phyloP scores from a whole-genome alignment of 306 rosid species.

The Trifolium repens region DNA sequence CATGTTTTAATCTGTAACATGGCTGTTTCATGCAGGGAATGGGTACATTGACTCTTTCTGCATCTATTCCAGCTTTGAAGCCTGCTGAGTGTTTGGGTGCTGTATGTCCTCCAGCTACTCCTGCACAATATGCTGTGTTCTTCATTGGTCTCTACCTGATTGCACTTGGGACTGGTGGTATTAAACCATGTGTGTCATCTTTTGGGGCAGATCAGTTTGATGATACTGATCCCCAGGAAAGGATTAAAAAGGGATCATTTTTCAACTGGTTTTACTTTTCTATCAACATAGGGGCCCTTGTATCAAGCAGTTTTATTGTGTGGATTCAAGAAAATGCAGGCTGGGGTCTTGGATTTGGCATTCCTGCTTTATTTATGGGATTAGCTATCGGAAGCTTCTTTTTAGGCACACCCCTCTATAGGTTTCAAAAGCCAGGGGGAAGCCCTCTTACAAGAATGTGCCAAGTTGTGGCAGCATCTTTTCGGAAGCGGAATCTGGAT shows the following conservation, averaged over 20 bases:
- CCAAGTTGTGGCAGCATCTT: constrained; percentile 91
- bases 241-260: constrained; percentile 90
- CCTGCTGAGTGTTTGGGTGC: constrained; percentile 75
- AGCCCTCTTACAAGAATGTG: constrained; percentile 94
- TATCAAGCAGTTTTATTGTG: constrained; percentile 82
- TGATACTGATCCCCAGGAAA: constrained; percentile 84
- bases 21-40: constrained; percentile 74
- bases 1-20: constrained; percentile 34
- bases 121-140: constrained; percentile 84
- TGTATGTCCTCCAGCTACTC: constrained; percentile 78
- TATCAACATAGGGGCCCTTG: constrained; percentile 84
- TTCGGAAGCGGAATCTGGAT: constrained; percentile 62
- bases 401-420: constrained; percentile 80
- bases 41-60: constrained; percentile 94
- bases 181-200: constrained; percentile 94
- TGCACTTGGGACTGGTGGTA: constrained; percentile 97
- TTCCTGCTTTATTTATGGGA: constrained; percentile 89
- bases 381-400: constrained; percentile 85
- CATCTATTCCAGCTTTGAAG: constrained; percentile 72
- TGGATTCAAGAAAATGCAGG: constrained; percentile 96
- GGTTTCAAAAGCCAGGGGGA: constrained; percentile 98
- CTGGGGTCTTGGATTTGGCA: constrained; percentile 98
- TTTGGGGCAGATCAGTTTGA: constrained; percentile 99
- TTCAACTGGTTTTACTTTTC: constrained; percentile 98
- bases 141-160: constrained; percentile 92